phyloP scores from a whole-genome alignment of 2,329 filamentous ascomycete species.

The Colletotrichum sp. region DNA sequence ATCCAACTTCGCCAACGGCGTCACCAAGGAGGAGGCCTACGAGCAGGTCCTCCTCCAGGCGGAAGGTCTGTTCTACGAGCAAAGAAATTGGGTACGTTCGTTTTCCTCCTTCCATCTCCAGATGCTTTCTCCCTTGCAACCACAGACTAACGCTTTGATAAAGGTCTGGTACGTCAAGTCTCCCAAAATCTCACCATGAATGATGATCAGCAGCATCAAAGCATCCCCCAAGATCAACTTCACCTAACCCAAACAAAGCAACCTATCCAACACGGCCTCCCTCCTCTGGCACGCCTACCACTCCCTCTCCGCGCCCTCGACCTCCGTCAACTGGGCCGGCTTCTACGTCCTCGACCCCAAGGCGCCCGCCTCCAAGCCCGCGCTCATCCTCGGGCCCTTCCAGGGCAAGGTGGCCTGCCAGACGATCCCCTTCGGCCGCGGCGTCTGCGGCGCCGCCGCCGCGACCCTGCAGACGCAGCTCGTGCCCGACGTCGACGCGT shows the following conservation, averaged over 20 bases:
- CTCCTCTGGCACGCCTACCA: constrained; percentile 82
- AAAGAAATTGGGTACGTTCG: constrained; percentile 76
- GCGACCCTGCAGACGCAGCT: constrained; percentile 66
- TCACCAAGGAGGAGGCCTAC: constrained; percentile 76
- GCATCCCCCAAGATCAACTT: not conserved
- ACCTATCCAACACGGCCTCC: constrained; percentile 77
- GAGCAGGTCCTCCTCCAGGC: constrained; percentile 76
- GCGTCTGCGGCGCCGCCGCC: constrained; percentile 79
- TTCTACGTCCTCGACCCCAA: constrained; percentile 73
- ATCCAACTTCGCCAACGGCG: constrained; percentile 70
- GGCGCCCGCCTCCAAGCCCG: constrained; percentile 36
- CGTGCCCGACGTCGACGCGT: constrained; percentile 72
- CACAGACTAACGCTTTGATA: not conserved
- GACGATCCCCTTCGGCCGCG: constrained; percentile 73
- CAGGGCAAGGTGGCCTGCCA: constrained; percentile 84
- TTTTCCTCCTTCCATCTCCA: not conserved
- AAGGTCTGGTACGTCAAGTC: constrained; percentile 44
- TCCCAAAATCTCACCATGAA: not conserved
- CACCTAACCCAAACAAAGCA: constrained; percentile 50
- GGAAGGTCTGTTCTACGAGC: constrained; percentile 70
- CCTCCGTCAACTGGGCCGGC: constrained; percentile 78
- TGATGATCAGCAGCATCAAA: not conserved
- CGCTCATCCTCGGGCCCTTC: constrained; percentile 80
- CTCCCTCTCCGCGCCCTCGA: constrained; percentile 70
- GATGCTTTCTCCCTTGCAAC: not conserved